A percentile compares a stretch with the other conserved stretches of the same genome.
These are phyloP conservation scores for Xylariaceae sp. DNA, from an alignment of 2,329 filamentous ascomycete species.

Conservation along the genomic window DNA sequence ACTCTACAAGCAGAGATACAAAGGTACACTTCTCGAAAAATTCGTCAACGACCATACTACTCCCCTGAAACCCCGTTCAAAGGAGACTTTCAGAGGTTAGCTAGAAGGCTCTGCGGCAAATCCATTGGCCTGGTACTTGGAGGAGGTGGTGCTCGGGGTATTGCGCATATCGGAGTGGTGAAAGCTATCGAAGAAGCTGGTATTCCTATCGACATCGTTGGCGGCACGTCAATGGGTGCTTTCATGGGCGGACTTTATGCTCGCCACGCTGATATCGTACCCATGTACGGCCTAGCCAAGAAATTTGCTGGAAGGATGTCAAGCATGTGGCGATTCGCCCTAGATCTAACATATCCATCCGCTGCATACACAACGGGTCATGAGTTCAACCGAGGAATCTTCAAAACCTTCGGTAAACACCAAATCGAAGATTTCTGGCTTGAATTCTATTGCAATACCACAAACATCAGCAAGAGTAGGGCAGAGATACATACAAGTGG, in stretches of 20 bases:
- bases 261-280: constrained; percentile 93
- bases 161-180: constrained; percentile 93
- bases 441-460: constrained; percentile 98
- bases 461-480: constrained; percentile 94
- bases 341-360: constrained; percentile 95
- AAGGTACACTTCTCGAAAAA: constrained; percentile 93
- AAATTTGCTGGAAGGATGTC: constrained; percentile 99
- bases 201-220: constrained; percentile 93
- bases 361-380: constrained; percentile 98
- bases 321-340: constrained; percentile 97
- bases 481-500: constrained; percentile 94
- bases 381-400: constrained; percentile 98
- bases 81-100: constrained; percentile 93
- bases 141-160: constrained; percentile 89
- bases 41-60: constrained; percentile 88
- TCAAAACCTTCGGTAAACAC: constrained; percentile 95
- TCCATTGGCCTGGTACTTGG: constrained; percentile 94
- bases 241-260: constrained; percentile 97
- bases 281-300: constrained; percentile 95
- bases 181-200: constrained; percentile 94
- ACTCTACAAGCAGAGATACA: constrained; percentile 96
- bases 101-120: constrained; percentile 87
- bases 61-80: constrained; percentile 93
- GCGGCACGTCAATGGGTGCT: constrained; percentile 93
- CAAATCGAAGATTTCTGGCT: constrained; percentile 99